Percentiles rank a stretch among this genome's conserved stretches.
These are phyloP conservation scores for Arachnomyces sp. DNA, from an alignment of 2,329 filamentous ascomycete genomes.

Conservation along the genomic window DNA sequence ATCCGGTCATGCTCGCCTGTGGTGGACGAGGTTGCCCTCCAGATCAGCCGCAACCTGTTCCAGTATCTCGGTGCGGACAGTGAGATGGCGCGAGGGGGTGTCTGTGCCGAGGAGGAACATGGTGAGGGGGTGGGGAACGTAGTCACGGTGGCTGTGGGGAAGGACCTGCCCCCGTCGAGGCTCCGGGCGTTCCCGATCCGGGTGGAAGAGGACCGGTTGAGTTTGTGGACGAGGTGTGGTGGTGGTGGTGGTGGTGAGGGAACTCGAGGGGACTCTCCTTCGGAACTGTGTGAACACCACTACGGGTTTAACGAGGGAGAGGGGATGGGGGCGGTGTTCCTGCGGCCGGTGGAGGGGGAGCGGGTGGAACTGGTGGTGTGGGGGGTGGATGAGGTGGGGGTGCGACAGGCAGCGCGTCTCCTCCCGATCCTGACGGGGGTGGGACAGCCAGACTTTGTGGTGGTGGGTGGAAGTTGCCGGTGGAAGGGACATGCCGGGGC, in stretches of 20 bases:
- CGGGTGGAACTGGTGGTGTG: slow-evolving; percentile 49
- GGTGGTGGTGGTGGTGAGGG: slow-evolving; percentile 7
- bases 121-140: slow-evolving; percentile 33
- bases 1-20: slow-evolving; percentile 26
- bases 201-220: slow-evolving; percentile 11
- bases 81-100: slow-evolving; percentile 23
- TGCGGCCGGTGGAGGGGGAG: slow-evolving; percentile 41
- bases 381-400: slow-evolving; percentile 41
- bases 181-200: slow-evolving; percentile 21
- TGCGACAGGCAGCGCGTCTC: slow-evolving; percentile 44
- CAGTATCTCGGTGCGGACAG: slow-evolving; percentile 52
- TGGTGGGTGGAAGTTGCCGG: slow-evolving; percentile 38
- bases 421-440: slow-evolving; percentile 49
- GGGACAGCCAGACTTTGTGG: slow-evolving; percentile 50
- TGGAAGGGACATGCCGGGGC: slow-evolving; percentile 46
- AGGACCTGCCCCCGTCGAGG: slow-evolving; percentile 12
- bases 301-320: slow-evolving; percentile 25
- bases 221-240: slow-evolving; percentile 8
- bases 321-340: slow-evolving; percentile 43
- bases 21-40: slow-evolving; percentile 37
- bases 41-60: slow-evolving; percentile 49
- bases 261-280: no score
- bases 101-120: slow-evolving; percentile 8
- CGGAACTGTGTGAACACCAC: slow-evolving; percentile 12
- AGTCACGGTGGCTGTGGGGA: slow-evolving; percentile 28